Base-by-base conservation (phyloP, 108 stramenopile species). In the Phaeodactylum tricornutum region DNA sequence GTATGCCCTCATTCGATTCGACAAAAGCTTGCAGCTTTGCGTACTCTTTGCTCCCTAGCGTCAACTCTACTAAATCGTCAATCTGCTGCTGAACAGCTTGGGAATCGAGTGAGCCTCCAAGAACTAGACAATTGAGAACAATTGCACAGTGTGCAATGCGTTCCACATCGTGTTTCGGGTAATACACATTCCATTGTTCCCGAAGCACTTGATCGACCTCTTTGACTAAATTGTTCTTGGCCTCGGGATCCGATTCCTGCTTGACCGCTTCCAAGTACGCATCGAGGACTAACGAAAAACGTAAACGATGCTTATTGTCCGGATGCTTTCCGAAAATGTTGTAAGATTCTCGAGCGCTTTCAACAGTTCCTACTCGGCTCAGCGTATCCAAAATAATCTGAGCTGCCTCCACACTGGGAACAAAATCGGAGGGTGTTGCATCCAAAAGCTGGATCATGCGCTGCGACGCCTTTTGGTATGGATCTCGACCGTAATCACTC, bases 381-480 rank as follows among this genome's bases (percentile, higher is more conserved):
- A 45, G 22, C 12, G 27, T 45, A 3, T 15, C 4, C 44, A 45
- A n/a, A 23, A 45, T 26, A 26, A 45, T 27, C n/a, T 45, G 21
- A 4, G 4, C 25, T n/a, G 4, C 4, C n/a, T 45, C 25, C 21
- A n/a, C n/a, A 9, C 25, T 27, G n/a, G 44, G 44, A n/a, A n/a
- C n/a, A n/a, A n/a, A n/a, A n/a, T n/a, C n/a, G n/a, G n/a, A n/a
- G 11, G 33, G 33, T n/a, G 27, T 15, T n/a, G 5, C 21, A 26
- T 45, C 44, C 44, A 45, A 9, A 4, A 45, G 27, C n/a, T 45
- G 24, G 8, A 22, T n/a, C 4, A 45, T 15, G 17, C 44, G 44
- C 14, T 34, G 33, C 33, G 33, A 9, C 9, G 33, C 9, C 11
- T 34, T 9, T 45, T 3, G 5, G 9, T 45, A 26, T n/a, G 21